Conservation (phyloP, 2,329 filamentous ascomycete species). For the Fusarium sp. region DNA sequence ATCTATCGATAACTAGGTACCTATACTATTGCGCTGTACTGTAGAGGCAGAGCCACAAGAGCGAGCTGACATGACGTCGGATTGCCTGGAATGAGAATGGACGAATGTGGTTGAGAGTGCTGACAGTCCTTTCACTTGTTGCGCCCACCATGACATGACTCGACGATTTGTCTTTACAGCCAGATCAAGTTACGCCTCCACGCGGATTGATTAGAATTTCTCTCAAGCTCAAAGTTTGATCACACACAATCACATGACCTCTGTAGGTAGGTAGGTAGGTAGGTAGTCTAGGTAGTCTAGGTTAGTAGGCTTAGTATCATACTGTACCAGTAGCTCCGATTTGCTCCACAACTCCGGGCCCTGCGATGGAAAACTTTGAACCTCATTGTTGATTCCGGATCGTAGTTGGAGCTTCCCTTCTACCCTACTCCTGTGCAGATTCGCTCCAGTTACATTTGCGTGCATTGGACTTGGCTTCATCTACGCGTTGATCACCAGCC, state of each 20-base stretch:
- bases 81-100: slow-evolving; percentile 1
- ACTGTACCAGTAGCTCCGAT: slow-evolving; percentile 14
- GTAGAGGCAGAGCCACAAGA: not conserved
- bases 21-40: too few species aligned
- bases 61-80: slow-evolving; percentile 34
- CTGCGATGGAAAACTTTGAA: slow-evolving; percentile 43
- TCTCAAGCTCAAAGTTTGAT: slow-evolving; percentile 8
- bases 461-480: not conserved
- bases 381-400: slow-evolving; percentile 23
- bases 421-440: slow-evolving; percentile 1
- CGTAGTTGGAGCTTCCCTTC: slow-evolving; percentile 29
- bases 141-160: slow-evolving; percentile 29
- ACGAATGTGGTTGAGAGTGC: slow-evolving; percentile 2
- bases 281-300: too few species aligned
- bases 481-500: slow-evolving; percentile 26
- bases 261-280: too few species aligned
- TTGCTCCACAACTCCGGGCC: slow-evolving; percentile 38
- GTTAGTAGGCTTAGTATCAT: too few species aligned
- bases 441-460: not conserved
- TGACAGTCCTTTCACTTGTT: not conserved
- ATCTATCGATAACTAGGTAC: too few species aligned
- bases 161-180: slow-evolving; percentile 1
- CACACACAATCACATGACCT: slow-evolving; percentile 39
- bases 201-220: slow-evolving; percentile 1
- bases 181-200: slow-evolving; percentile 25